Conservation (phyloP, 73 alveolate species). For the Symbiodinium natans region DNA sequence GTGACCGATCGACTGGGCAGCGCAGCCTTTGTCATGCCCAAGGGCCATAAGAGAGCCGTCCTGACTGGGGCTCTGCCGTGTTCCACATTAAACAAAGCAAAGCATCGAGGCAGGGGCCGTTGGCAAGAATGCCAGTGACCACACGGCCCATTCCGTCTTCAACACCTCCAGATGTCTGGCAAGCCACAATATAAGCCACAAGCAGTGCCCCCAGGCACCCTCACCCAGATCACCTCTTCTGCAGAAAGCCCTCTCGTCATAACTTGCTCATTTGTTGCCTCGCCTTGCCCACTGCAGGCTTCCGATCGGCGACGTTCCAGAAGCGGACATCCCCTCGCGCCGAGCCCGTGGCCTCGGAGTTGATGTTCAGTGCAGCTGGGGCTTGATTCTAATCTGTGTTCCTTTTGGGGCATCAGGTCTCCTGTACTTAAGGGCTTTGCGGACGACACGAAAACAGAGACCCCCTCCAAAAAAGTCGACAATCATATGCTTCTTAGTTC, state of each 20-base stretch:
- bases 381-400: too few species aligned
- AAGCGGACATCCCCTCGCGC: constrained; percentile 61
- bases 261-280: not conserved
- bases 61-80: not conserved
- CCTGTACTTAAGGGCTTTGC: not conserved
- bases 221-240: not conserved
- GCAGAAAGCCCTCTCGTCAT: not conserved
- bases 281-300: constrained; percentile 87
- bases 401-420: too few species aligned
- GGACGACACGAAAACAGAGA: too few species aligned
- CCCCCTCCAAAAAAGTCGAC: too few species aligned
- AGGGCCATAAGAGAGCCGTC: constrained; percentile 82
- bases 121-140: constrained; percentile 71
- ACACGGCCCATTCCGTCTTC: constrained; percentile 19
- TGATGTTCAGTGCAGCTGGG: too few species aligned
- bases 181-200: too few species aligned
- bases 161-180: constrained; percentile 24
- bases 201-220: too few species aligned
- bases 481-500: not conserved
- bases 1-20: too few species aligned
- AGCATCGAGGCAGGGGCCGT: not conserved
- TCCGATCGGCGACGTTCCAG: constrained; percentile 64
- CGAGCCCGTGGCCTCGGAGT: constrained; percentile 33
- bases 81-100: not conserved
- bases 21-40: constrained; percentile 67